phyloP scores from a whole-genome alignment of 2,329 filamentous ascomycete species.

The Fusarium compactum region DNA sequence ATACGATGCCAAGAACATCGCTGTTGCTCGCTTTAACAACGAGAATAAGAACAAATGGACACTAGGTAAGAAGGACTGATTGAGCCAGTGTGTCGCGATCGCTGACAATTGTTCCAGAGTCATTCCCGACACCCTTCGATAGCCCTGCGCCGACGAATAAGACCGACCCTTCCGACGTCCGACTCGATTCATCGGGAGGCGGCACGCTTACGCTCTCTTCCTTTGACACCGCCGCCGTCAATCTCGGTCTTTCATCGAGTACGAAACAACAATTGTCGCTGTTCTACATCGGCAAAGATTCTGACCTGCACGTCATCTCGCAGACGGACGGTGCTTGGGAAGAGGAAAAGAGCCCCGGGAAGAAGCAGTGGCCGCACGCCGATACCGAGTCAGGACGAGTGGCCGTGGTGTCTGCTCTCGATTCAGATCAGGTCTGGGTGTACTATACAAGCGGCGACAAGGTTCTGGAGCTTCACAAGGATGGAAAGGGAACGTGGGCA shows the following conservation, averaged over 20 bases:
- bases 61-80: background rate
- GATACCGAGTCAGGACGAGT: constrained; percentile 18
- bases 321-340: background rate
- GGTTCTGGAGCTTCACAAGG: constrained; percentile 18
- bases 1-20: constrained; percentile 31
- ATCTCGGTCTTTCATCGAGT: constrained; percentile 5
- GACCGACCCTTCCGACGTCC: constrained; percentile 17
- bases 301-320: constrained; percentile 3
- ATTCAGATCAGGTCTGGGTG: constrained; percentile 23
- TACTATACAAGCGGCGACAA: constrained; percentile 26
- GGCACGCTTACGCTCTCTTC: constrained; percentile 1
- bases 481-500: constrained; percentile 6
- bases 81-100: accelerated
- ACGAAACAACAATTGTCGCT: background rate
- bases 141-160: constrained; percentile 32
- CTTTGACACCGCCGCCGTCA: background rate
- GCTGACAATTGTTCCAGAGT: constrained; percentile 14
- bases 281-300: constrained; percentile 30
- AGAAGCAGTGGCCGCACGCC: constrained; percentile 23
- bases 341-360: background rate
- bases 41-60: constrained; percentile 29
- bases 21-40: constrained; percentile 10
- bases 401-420: constrained; percentile 23
- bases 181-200: constrained; percentile 14
- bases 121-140: constrained; percentile 27